Percentiles rank a stretch among this genome's conserved stretches.
Evolutionary conservation across 2,329 filamentous ascomycete species (phyloP).

Genomic region (Scedosporium minutisporum): DNA sequence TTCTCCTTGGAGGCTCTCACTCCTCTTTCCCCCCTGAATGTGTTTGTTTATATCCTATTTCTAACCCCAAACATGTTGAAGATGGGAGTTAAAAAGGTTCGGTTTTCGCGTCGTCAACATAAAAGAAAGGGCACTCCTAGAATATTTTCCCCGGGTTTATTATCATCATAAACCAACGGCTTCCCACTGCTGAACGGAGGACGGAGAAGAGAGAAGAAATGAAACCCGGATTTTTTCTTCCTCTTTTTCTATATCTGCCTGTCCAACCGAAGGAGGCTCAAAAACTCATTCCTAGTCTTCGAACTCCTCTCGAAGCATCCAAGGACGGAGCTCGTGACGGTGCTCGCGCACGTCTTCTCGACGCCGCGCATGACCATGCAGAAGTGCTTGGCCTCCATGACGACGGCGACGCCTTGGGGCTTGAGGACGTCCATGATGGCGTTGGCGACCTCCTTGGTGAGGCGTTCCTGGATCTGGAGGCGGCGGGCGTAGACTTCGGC

Average conservation of each 20-base stretch:
- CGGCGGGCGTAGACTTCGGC: conserved; percentile 94
- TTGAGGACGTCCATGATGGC: conserved; percentile 88
- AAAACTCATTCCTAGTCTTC: conserved; percentile 91
- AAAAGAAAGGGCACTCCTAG: neutral
- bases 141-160: neutral
- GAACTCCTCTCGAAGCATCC: conserved; percentile 87
- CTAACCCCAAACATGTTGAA: conserved; percentile 1
- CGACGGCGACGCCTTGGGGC: conserved; percentile 89
- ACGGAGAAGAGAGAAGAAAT: neutral
- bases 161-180: too few species aligned
- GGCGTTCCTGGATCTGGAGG: conserved; percentile 88
- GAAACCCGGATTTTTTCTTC: neutral
- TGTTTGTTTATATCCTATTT: neutral
- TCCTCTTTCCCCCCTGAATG: neutral
- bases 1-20: neutral
- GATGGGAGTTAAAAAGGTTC: neutral
- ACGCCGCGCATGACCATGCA: conserved; percentile 99
- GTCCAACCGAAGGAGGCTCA: conserved; percentile 66
- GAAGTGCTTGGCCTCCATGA: conserved; percentile 93
- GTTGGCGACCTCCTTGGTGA: conserved; percentile 92
- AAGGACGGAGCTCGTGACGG: conserved; percentile 95
- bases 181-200: too few species aligned
- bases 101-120: neutral
- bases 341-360: conserved; percentile 76
- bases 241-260: neutral